Evolutionary conservation across 768 basidiomycete genomes (phyloP).

Genomic region (Hericium erinaceus): DNA sequence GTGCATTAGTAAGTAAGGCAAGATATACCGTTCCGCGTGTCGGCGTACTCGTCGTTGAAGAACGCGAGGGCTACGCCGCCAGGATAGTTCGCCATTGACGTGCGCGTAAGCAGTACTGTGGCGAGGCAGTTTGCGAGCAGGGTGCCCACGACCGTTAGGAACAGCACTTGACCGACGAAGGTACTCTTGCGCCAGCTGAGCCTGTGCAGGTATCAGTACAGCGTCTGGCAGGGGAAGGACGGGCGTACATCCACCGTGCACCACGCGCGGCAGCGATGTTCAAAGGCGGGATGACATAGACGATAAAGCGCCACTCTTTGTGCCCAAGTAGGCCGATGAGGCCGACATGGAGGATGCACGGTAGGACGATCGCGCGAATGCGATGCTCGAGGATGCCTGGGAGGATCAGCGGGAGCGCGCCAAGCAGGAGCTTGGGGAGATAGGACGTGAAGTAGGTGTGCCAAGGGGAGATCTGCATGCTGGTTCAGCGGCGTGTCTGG

Average conservation of each 20-base stretch:
- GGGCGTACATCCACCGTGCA: constrained; percentile 51
- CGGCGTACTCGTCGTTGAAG: constrained; percentile 47
- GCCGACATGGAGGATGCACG: constrained; percentile 43
- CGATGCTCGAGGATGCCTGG: constrained; percentile 44
- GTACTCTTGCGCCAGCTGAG: constrained; percentile 38
- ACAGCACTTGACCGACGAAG: constrained; percentile 35
- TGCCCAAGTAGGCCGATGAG: constrained; percentile 75
- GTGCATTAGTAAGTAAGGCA: neutral
- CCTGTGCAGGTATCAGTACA: constrained; percentile 21
- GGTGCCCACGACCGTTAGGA: constrained; percentile 37
- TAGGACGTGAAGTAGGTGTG: constrained; percentile 54
- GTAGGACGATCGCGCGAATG: constrained; percentile 40
- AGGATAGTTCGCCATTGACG: constrained; percentile 79
- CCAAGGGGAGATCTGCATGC: constrained; percentile 53
- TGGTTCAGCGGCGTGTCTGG: neutral
- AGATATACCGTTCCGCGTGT: constrained; percentile 22
- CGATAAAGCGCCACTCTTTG: constrained; percentile 97
- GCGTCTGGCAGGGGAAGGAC: neutral
- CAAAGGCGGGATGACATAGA: constrained; percentile 75
- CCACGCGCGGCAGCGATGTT: constrained; percentile 74
- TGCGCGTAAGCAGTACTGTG: constrained; percentile 42
- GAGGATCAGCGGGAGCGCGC: constrained; percentile 49
- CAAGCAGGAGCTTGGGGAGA: constrained; percentile 73
- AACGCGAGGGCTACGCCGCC: constrained; percentile 65
- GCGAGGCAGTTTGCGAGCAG: constrained; percentile 43